Conservation (phyloP, 768 basidiomycete genomes). For the Mycena haematopus region DNA sequence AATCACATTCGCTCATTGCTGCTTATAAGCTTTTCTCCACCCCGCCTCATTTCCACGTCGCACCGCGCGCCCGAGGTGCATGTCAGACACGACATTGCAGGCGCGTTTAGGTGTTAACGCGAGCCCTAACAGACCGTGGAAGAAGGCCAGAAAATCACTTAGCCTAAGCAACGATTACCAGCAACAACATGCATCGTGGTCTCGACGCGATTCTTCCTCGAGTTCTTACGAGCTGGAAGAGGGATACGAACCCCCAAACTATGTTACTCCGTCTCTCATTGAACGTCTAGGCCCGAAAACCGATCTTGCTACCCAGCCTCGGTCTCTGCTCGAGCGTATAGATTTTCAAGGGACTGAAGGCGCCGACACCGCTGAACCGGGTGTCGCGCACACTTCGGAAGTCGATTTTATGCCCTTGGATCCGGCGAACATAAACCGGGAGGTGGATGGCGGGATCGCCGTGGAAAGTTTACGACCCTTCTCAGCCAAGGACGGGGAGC, state of each 20-base stretch:
- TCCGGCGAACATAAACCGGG: neutral
- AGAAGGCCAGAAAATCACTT: slow-evolving; percentile 13
- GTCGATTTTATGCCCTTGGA: neutral
- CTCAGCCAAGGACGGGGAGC: slow-evolving; percentile 1
- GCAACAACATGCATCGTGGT: neutral
- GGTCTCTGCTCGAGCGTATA: slow-evolving; percentile 24
- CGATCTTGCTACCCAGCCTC: neutral
- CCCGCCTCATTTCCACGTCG: neutral
- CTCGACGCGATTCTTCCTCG: neutral
- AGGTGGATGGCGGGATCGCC: neutral
- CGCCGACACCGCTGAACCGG: neutral
- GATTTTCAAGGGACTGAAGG: slow-evolving; percentile 1
- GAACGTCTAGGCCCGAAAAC: slow-evolving; percentile 23
- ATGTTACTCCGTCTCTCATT: slow-evolving; percentile 11
- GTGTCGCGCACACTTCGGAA: neutral
- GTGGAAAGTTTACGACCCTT: neutral
- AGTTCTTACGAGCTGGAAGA: slow-evolving; percentile 5
- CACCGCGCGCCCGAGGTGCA: slow-evolving; percentile 4
- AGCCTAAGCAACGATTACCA: neutral
- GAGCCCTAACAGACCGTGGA: slow-evolving; percentile 14
- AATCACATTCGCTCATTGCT: neutral
- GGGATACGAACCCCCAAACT: neutral
- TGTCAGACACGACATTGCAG: slow-evolving; percentile 18
- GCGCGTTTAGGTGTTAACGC: slow-evolving; percentile 13
- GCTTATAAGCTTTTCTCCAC: too few relatives aligned